Percentiles rank a stretch among this genome's conserved stretches.
Evolutionary conservation across 2,329 filamentous ascomycete species (phyloP).

Genomic region (Trichoderma harzianum): DNA sequence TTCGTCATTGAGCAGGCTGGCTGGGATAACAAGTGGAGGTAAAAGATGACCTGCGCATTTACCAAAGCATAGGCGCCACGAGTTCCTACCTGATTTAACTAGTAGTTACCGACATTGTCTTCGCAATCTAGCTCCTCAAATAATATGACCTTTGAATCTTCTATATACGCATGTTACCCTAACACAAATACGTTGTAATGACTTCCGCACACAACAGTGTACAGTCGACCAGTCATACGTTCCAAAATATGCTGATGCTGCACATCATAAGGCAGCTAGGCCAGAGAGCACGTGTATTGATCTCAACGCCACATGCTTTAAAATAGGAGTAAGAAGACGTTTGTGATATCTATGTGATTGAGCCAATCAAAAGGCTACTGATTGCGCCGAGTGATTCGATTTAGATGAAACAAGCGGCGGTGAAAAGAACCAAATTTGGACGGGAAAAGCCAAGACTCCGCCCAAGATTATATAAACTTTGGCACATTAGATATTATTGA

Average conservation of each 20-base stretch:
- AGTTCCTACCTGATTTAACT: neutral
- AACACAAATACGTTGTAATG: neutral
- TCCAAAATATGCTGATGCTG: neutral
- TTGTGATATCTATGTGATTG: neutral
- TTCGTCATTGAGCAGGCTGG: slow-evolving; percentile 39
- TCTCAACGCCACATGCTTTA: neutral
- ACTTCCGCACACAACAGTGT: neutral
- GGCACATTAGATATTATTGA: neutral
- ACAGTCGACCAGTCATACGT: neutral
- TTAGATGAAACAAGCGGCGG: neutral
- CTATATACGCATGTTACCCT: neutral
- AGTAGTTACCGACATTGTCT: neutral
- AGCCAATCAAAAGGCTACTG: neutral
- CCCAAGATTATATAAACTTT: neutral
- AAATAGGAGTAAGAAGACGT: neutral
- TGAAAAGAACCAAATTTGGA: neutral
- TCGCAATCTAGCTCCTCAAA: neutral
- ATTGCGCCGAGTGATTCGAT: neutral
- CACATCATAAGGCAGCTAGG: neutral
- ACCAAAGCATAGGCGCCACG: neutral
- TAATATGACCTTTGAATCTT: neutral
- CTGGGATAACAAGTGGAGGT: slow-evolving; percentile 40
- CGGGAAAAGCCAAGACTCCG: neutral
- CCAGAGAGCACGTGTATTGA: neutral
- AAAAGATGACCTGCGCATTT: neutral